A percentile compares a stretch with the other conserved stretches of the same genome.
Evolutionary conservation across 768 basidiomycete species (phyloP).

Genomic region (Boletus insuetus): DNA sequence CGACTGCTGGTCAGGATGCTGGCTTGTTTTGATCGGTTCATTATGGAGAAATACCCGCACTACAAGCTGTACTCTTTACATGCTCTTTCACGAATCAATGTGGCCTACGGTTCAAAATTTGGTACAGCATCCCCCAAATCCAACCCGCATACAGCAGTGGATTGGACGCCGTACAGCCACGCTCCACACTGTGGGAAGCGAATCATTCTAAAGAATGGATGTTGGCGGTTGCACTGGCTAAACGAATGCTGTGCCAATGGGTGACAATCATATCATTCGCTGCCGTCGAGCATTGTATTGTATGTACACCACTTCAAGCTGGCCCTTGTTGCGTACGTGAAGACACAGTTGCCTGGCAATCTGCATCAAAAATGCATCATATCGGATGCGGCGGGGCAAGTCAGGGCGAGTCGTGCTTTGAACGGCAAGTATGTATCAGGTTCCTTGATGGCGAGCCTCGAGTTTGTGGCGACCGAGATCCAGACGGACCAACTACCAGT

Average conservation of each 20-base stretch:
- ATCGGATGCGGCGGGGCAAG: not conserved
- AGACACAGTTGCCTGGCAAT: conserved; percentile 24
- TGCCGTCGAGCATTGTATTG: not conserved
- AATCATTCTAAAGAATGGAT: not conserved
- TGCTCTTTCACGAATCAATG: not conserved
- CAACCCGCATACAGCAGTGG: not conserved
- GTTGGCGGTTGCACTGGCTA: not conserved
- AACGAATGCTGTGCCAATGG: conserved; percentile 14
- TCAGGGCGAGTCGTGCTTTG: not conserved
- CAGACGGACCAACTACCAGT: too few species aligned
- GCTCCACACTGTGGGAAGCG: conserved; percentile 16
- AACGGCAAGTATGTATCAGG: conserved; percentile 2
- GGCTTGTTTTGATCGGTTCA: conserved; percentile 13
- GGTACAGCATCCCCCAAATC: conserved; percentile 2
- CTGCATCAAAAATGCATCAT: conserved; percentile 15
- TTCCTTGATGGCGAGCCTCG: not conserved
- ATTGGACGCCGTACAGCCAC: conserved; percentile 13
- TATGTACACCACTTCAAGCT: not conserved
- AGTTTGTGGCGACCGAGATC: not conserved
- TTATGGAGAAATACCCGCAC: conserved; percentile 22
- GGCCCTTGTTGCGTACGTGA: conserved; percentile 18
- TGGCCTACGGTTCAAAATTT: not conserved
- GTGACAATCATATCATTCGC: conserved; percentile 1
- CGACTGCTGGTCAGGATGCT: conserved; percentile 24
- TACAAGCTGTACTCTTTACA: conserved; percentile 23